Conservation (phyloP, 352 stramenopile genomes). For the Salisapilia sapeloensis region DNA sequence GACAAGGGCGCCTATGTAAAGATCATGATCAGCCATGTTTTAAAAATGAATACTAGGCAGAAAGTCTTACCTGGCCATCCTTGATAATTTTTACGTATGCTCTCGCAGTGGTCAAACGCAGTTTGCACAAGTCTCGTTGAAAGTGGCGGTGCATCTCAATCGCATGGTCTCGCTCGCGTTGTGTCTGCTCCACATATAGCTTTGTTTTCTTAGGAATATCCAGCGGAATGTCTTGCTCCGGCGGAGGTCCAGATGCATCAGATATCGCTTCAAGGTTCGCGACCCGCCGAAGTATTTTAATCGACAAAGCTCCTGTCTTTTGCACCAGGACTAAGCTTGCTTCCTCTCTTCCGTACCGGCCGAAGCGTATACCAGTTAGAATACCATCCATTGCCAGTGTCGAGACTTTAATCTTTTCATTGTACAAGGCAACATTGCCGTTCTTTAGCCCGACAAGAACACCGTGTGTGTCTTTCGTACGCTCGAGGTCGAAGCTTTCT, state of each 20-base stretch:
- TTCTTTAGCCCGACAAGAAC: constrained; percentile 73
- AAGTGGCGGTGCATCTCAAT: constrained; percentile 87
- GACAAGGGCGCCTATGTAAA: constrained; percentile 36
- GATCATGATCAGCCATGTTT: not conserved
- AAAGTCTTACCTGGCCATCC: constrained; percentile 38
- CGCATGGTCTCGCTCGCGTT: constrained; percentile 79
- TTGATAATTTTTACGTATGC: constrained; percentile 86
- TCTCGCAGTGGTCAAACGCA: constrained; percentile 71
- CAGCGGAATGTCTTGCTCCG: constrained; percentile 85
- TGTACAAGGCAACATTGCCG: constrained; percentile 78
- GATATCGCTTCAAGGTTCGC: constrained; percentile 62
- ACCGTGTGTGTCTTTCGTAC: constrained; percentile 57
- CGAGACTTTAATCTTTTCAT: constrained; percentile 76
- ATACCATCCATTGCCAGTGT: constrained; percentile 40
- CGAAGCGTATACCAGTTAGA: constrained; percentile 72
- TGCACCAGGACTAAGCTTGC: constrained; percentile 68
- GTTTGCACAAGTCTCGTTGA: constrained; percentile 80
- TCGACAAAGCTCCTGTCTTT: constrained; percentile 57
- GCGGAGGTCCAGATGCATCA: constrained; percentile 48
- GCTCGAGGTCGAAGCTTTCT: constrained; percentile 45
- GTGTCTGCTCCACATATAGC: constrained; percentile 86
- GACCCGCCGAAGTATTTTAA: constrained; percentile 83
- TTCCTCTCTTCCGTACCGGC: constrained; percentile 77
- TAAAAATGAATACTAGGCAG: constrained; percentile 1
- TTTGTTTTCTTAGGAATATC: constrained; percentile 91